Evolutionary conservation across 23 red algal species (phyloP).

Genomic region (Gracilaria caudata): DNA sequence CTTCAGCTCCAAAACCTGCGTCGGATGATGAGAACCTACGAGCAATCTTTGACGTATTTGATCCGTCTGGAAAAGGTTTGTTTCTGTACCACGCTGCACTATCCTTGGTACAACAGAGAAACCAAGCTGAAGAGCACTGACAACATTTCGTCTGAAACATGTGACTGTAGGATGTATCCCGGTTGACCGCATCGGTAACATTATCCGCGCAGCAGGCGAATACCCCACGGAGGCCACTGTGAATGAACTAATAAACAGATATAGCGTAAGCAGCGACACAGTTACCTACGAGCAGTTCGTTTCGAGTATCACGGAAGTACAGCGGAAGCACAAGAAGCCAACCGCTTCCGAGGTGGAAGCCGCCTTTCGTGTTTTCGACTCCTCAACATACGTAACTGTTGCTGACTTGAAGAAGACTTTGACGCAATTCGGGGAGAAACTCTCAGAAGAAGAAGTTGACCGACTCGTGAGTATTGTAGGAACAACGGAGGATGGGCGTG

Average conservation of each 20-base stretch:
- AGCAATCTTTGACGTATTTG: constrained; percentile 30
- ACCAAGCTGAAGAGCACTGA: background rate
- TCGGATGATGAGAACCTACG: constrained; percentile 25
- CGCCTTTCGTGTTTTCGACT: constrained; percentile 31
- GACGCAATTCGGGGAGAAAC: constrained; percentile 39
- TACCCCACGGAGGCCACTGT: constrained; percentile 10
- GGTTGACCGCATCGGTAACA: constrained; percentile 12
- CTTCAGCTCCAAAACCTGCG: background rate
- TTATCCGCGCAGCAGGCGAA: constrained; percentile 32
- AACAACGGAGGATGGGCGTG: constrained; percentile 28
- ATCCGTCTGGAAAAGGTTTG: constrained; percentile 24
- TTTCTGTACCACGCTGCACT: background rate
- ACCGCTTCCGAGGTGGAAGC: constrained; percentile 26
- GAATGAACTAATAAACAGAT: constrained; percentile 18
- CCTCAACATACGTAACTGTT: constrained; percentile 1
- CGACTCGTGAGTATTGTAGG: constrained; percentile 13
- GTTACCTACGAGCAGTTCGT: constrained; percentile 25
- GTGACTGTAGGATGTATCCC: constrained; percentile 7
- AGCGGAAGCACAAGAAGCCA: constrained; percentile 27
- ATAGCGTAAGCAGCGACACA: background rate
- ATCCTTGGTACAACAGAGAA: no score
- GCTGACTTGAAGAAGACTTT: constrained; percentile 18
- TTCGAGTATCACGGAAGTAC: constrained; percentile 6
- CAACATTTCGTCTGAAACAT: background rate
- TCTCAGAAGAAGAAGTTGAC: constrained; percentile 38